A percentile compares a stretch with the other conserved stretches of the same genome.
phyloP scores from a whole-genome alignment of 2,329 filamentous ascomycete genomes.

The Monilinia laxa region DNA sequence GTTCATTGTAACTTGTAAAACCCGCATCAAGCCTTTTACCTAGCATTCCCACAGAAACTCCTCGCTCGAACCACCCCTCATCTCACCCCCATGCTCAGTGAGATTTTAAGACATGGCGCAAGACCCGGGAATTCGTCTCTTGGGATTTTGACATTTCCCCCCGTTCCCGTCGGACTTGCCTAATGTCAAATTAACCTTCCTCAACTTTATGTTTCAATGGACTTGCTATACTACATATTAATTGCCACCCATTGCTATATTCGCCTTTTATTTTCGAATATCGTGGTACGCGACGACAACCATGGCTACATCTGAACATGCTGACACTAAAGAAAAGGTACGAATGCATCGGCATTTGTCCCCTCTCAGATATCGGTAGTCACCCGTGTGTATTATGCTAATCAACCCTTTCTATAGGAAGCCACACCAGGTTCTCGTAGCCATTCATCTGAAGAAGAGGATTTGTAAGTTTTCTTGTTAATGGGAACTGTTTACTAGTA shows the following conservation, averaged over 20 bases:
- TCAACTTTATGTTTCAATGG: neutral
- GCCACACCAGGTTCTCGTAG: neutral
- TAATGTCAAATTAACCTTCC: neutral
- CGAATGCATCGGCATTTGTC: neutral
- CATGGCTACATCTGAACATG: slow-evolving; percentile 10
- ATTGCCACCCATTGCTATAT: too few relatives aligned
- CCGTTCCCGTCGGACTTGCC: slow-evolving; percentile 13
- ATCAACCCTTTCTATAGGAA: neutral
- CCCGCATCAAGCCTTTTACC: neutral
- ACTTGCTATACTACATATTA: neutral
- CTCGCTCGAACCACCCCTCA: slow-evolving; percentile 6
- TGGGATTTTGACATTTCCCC: slow-evolving; percentile 19
- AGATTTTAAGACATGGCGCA: slow-evolving; percentile 24
- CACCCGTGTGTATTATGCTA: neutral
- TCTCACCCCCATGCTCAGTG: slow-evolving; percentile 9
- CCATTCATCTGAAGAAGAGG: slow-evolving; percentile 16
- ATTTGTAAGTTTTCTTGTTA: slow-evolving; percentile 5
- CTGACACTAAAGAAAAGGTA: slow-evolving; percentile 5
- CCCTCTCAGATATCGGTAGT: neutral
- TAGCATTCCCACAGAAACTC: slow-evolving; percentile 9
- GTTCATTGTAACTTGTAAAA: slow-evolving; percentile 5
- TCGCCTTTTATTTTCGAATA: neutral
- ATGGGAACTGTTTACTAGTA: neutral
- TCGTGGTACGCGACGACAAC: neutral
- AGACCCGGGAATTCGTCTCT: slow-evolving; percentile 22